These are phyloP conservation scores for Blastocystis sp. DNA, from an alignment of 352 stramenopile species.

Conservation along the genomic window DNA sequence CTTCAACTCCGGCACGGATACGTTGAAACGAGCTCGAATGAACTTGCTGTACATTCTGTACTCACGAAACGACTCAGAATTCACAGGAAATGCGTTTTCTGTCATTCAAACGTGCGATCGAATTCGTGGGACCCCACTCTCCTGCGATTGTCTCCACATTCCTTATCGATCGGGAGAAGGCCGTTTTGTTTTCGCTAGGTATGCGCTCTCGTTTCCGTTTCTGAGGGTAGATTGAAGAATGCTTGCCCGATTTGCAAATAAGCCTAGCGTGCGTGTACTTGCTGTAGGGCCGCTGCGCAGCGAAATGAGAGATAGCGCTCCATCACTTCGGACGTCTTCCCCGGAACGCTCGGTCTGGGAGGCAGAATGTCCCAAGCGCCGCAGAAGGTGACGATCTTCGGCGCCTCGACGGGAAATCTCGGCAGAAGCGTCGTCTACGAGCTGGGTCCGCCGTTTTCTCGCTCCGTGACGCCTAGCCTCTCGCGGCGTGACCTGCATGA, in stretches of 20 bases:
- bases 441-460: not conserved
- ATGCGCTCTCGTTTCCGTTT: too few relatives aligned
- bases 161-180: too few relatives aligned
- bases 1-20: too few relatives aligned
- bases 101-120: too few relatives aligned
- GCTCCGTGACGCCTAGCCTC: not conserved
- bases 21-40: too few relatives aligned
- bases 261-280: not conserved
- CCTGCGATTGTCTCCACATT: too few relatives aligned
- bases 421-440: constrained; percentile 18
- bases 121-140: too few relatives aligned
- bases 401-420: not conserved
- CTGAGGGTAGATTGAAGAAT: too few relatives aligned
- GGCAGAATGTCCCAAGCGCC: not conserved
- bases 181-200: too few relatives aligned
- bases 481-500: constrained; percentile 10
- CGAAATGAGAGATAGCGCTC: not conserved
- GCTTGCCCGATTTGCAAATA: not conserved
- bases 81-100: too few relatives aligned
- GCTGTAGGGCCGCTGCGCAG: not conserved
- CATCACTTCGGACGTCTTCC: constrained; percentile 1
- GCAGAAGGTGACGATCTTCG: constrained; percentile 1
- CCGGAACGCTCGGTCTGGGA: constrained; percentile 9
- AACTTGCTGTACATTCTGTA: too few relatives aligned
- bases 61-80: too few relatives aligned